These are phyloP conservation scores for Aspergillus bombycis DNA, from an alignment of 2,329 filamentous ascomycete genomes.

Conservation along the genomic window DNA sequence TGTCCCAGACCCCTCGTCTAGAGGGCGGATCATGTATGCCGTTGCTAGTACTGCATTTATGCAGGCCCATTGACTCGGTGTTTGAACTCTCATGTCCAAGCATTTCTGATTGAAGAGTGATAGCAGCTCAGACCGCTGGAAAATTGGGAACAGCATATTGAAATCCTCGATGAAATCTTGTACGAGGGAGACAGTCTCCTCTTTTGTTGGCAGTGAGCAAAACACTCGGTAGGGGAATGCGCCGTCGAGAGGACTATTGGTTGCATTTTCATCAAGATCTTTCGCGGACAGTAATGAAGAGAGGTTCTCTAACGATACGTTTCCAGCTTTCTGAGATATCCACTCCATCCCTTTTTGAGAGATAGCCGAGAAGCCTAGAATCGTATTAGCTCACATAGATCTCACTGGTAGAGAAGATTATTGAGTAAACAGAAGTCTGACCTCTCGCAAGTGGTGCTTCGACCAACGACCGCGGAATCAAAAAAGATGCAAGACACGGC, in stretches of 20 bases:
- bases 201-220: conserved; percentile 16
- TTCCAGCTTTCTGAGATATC: conserved; percentile 17
- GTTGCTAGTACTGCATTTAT: conserved; percentile 21
- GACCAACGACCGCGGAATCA: conserved; percentile 17
- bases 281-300: not conserved
- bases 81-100: conserved; percentile 5
- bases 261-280: not conserved
- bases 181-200: conserved; percentile 13
- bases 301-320: not conserved
- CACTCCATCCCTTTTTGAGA: conserved; percentile 19
- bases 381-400: not conserved
- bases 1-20: not conserved
- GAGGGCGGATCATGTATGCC: conserved; percentile 15
- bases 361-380: conserved; percentile 14
- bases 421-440: not conserved
- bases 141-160: conserved; percentile 18
- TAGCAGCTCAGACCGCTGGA: conserved; percentile 13
- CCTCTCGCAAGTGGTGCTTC: conserved; percentile 10
- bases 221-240: conserved; percentile 12
- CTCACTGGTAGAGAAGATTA: not conserved
- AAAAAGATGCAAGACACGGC: conserved; percentile 5
- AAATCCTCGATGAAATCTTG: conserved; percentile 18
- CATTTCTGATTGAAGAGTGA: conserved; percentile 13
- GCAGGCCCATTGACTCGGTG: conserved; percentile 19
- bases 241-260: not conserved